Conservation (phyloP, 345 rosid species). For the Salix suchowensis region DNA sequence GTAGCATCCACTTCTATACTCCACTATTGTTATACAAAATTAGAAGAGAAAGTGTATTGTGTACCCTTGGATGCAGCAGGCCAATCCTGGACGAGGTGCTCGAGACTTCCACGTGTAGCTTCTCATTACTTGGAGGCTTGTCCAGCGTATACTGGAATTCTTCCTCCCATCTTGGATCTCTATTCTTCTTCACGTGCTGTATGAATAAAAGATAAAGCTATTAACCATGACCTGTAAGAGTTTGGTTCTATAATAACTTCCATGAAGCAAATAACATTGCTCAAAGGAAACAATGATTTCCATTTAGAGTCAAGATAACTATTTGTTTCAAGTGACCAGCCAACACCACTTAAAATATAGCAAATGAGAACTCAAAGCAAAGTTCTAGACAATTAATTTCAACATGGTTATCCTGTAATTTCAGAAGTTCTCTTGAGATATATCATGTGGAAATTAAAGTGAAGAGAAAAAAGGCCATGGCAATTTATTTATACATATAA, state of each 20-base stretch:
- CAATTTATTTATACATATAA: background rate
- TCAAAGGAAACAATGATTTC: background rate
- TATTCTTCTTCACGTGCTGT: slow-evolving; percentile 75
- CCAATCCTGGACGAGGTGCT: slow-evolving; percentile 83
- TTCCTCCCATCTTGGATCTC: slow-evolving; percentile 97
- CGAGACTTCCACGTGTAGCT: slow-evolving; percentile 70
- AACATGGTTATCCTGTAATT: background rate
- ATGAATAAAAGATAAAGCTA: slow-evolving; percentile 3
- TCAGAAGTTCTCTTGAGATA: background rate
- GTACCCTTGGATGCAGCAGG: slow-evolving; percentile 84
- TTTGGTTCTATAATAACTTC: background rate
- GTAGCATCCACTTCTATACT: background rate
- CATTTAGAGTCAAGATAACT: background rate
- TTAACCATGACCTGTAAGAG: background rate
- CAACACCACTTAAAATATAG: background rate
- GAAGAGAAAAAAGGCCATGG: background rate
- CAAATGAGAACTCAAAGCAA: background rate
- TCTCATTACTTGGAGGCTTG: slow-evolving; percentile 70
- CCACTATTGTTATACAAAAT: background rate
- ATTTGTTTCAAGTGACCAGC: background rate
- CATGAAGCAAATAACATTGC: background rate
- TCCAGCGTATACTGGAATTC: slow-evolving; percentile 71
- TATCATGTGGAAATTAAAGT: background rate
- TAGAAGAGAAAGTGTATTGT: background rate
- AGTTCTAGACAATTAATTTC: background rate